Evolutionary conservation across 768 basidiomycete genomes (phyloP).

Genomic region (Brasilioporus rufonigricans): DNA sequence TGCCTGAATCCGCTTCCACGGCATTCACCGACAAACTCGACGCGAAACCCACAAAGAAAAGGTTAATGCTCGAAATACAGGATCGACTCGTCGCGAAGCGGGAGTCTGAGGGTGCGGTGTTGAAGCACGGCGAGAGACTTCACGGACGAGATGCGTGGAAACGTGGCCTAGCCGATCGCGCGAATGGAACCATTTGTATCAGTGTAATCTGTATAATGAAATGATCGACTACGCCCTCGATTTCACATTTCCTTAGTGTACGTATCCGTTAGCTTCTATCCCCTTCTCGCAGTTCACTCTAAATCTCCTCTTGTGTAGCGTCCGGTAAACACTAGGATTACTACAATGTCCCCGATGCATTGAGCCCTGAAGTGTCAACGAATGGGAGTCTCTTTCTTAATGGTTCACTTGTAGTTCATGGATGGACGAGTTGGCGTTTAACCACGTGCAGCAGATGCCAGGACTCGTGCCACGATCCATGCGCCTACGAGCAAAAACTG

Average conservation of each 20-base stretch:
- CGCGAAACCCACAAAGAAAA: constrained; percentile 2
- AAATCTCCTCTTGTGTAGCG: not conserved
- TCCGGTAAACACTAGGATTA: constrained; percentile 36
- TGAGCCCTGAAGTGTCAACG: constrained; percentile 42
- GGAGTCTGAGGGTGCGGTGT: not conserved
- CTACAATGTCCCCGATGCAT: constrained; percentile 46
- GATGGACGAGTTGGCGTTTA: constrained; percentile 45
- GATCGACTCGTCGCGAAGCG: constrained; percentile 2
- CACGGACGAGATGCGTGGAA: constrained; percentile 33
- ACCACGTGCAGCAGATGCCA: constrained; percentile 38
- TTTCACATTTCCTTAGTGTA: constrained; percentile 63
- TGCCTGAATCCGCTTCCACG: fast-evolving
- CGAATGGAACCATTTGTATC: constrained; percentile 62
- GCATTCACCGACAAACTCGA: not conserved
- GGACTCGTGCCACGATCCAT: constrained; percentile 57
- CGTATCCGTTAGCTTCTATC: constrained; percentile 4
- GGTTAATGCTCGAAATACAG: constrained; percentile 11
- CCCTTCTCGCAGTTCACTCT: not conserved
- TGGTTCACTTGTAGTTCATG: constrained; percentile 40
- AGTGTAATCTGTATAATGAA: constrained; percentile 58
- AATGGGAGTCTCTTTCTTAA: constrained; percentile 61
- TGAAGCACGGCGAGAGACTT: constrained; percentile 22
- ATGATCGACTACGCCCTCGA: constrained; percentile 70
- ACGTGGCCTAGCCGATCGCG: constrained; percentile 46
- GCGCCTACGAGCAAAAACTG: constrained; percentile 62